Percentiles rank a stretch among this genome's conserved stretches.
These are phyloP conservation scores for Nitzschia palea DNA, from an alignment of 108 stramenopile species.

Conservation along the genomic window DNA sequence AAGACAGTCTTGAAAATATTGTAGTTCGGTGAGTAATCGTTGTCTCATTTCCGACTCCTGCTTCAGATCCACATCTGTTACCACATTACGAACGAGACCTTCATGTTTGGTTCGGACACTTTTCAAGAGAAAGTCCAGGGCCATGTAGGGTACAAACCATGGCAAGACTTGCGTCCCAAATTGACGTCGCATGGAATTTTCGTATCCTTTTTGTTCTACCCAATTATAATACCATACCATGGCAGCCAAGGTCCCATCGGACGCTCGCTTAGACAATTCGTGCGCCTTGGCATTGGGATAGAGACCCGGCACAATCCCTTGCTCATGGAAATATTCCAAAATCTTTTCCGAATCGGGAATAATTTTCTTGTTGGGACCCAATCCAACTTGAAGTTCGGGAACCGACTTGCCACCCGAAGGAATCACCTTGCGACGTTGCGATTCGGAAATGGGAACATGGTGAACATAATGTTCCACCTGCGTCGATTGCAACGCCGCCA, in stretches of 20 bases:
- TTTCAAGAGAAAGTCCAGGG: not conserved
- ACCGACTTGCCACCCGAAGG: constrained; percentile 10
- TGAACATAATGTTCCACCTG: constrained; percentile 4
- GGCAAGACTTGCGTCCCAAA: constrained; percentile 3
- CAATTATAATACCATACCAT: constrained; percentile 17
- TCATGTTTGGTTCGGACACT: not conserved
- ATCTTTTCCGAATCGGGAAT: constrained; percentile 8
- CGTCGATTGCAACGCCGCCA: constrained; percentile 4
- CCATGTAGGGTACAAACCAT: constrained; percentile 4
- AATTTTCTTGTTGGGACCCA: not conserved
- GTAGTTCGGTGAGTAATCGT: not conserved
- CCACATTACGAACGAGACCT: not conserved
- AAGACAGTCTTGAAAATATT: not conserved
- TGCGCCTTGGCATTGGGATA: not conserved
- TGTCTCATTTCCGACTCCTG: constrained; percentile 3
- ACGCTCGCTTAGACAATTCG: constrained; percentile 4
- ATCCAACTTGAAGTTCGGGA: constrained; percentile 3
- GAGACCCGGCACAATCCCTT: not conserved
- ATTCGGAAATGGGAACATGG: not conserved
- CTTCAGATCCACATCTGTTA: not conserved
- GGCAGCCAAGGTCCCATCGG: constrained; percentile 1
- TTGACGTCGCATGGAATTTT: not conserved
- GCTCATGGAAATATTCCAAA: not conserved
- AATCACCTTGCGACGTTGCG: constrained; percentile 2
- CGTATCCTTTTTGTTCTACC: not conserved